A percentile compares a stretch with the other conserved stretches of the same genome.
These are phyloP conservation scores for Krasilnikovozyma curviuscula DNA, from an alignment of 768 basidiomycete genomes.

Conservation along the genomic window DNA sequence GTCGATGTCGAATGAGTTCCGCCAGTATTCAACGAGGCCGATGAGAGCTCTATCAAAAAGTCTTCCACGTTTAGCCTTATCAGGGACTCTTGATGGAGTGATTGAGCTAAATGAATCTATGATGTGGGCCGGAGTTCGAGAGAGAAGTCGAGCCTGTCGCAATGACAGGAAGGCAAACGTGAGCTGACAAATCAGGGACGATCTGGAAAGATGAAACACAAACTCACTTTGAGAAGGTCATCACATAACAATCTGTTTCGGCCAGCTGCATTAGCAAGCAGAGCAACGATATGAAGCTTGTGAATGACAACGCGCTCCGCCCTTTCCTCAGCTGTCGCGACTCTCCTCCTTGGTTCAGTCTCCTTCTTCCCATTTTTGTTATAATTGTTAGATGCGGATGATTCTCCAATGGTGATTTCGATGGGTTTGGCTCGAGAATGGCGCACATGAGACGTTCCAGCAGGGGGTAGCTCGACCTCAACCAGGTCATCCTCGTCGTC, in stretches of 20 bases:
- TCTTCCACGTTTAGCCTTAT: constrained; percentile 58
- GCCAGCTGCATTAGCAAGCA: constrained; percentile 50
- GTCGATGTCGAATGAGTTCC: constrained; percentile 41
- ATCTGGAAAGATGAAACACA: background rate
- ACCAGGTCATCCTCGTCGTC: too few species aligned
- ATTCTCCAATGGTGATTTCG: too few species aligned
- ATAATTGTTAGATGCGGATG: too few species aligned
- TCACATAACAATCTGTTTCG: constrained; percentile 78
- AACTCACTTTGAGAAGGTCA: constrained; percentile 53
- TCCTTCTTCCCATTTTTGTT: too few species aligned
- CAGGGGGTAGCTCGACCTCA: too few species aligned
- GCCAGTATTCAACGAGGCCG: constrained; percentile 71
- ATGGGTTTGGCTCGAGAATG: too few species aligned
- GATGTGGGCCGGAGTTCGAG: constrained; percentile 57
- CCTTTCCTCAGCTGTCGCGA: constrained; percentile 40
- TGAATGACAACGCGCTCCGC: constrained; percentile 58
- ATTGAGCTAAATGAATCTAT: constrained; percentile 67
- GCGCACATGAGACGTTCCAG: too few species aligned
- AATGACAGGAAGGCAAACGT: background rate
- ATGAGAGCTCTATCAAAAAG: constrained; percentile 67
- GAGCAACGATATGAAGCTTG: constrained; percentile 68
- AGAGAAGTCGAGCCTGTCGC: constrained; percentile 64
- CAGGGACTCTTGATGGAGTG: constrained; percentile 60
- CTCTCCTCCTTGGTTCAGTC: constrained; percentile 34
- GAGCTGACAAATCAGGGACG: background rate